Percentiles rank a stretch among this genome's conserved stretches.
Conservation (phyloP, 2,329 filamentous ascomycete genomes). For the Zasmidium citrigriseum region DNA sequence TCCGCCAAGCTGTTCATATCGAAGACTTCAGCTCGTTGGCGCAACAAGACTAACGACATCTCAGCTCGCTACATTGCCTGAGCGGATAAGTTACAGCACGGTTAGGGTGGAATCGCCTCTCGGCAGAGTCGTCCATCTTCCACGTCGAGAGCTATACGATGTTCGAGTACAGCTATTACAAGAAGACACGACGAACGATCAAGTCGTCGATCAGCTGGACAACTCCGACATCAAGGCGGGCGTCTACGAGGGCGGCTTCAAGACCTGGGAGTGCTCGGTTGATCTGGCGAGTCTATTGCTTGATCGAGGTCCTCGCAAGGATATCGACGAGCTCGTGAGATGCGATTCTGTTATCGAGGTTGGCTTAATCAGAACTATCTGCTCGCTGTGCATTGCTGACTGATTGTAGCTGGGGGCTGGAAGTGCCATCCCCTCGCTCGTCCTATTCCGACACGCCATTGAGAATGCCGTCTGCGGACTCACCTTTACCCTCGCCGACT, state of each 20-base stretch:
- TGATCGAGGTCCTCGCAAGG: slow-evolving; percentile 50
- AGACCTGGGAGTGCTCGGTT: slow-evolving; percentile 85
- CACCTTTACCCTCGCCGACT: slow-evolving; percentile 71
- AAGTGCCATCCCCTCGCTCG: slow-evolving; percentile 71
- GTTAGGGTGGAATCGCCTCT: slow-evolving; percentile 63
- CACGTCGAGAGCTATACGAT: slow-evolving; percentile 78
- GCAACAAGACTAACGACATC: slow-evolving; percentile 3
- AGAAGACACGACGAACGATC: slow-evolving; percentile 51
- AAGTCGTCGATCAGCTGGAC: slow-evolving; percentile 62
- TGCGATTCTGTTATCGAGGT: slow-evolving; percentile 54
- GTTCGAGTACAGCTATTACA: slow-evolving; percentile 80
- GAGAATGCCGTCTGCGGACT: slow-evolving; percentile 48
- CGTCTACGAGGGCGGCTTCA: slow-evolving; percentile 84
- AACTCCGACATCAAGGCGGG: slow-evolving; percentile 76
- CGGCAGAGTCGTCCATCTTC: slow-evolving; percentile 57
- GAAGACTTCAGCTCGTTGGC: too few relatives aligned
- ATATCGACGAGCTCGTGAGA: slow-evolving; percentile 50
- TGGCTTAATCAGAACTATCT: background rate
- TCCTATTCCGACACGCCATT: slow-evolving; percentile 66
- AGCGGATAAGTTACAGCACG: slow-evolving; percentile 70
- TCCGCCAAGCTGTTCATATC: too few relatives aligned
- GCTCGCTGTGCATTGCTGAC: background rate
- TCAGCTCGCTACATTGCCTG: slow-evolving; percentile 63
- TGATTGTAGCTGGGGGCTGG: slow-evolving; percentile 71
- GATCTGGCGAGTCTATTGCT: slow-evolving; percentile 70